Evolutionary conservation across 179 eudicot genomes (phyloP), one percentile per base, ranked within the genome.

Genomic region (Beta lomatogona): DNA sequence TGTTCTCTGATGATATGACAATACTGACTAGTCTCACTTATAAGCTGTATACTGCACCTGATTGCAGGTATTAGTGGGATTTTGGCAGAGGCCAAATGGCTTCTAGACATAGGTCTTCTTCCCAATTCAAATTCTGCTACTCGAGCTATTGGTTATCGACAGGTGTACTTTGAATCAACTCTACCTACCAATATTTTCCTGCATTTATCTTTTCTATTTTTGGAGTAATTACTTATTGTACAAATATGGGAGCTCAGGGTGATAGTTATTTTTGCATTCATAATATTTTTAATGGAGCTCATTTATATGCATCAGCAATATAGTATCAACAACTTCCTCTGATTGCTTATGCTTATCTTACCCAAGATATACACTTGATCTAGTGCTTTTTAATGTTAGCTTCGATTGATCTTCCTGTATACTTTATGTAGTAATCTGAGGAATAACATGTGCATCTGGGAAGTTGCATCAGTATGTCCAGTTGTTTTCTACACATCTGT

Each of bases 71-170:
- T 80, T 79, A 92, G 90, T 75, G 97, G 98, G 54, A 88, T 96
- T 80, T 84, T 96, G 86, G 85, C 93, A 0, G 99, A 96, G 85
- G 98, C 98, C 74, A 87, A 87, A 81, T 89, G 96, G 95, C 98
- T 96, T 82, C 93, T 96, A 80, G 99, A 94, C 87, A 83, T 91
- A 54, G 99, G 96, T 86, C 93, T 96, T 81, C 91, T 81, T 85
- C 99, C 99, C 76, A 96, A 94, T 88, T 88, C 94, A 71, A 96
- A 91, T 87, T 91, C 99, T 84, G 94, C 99, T 82, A 94, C 98
- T 78, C 91, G 94, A 84, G 97, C 99, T 45, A 96, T 96, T 83
- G 99, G 99, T 79, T 96, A 92, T 79, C 87, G 93, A 90, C 98
- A 94, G 90, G 99, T 96, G 86, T 74, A 52, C 69, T 73, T 66